Base-by-base conservation (phyloP, 208 protist species). In the Trichomonas gallinae region DNA sequence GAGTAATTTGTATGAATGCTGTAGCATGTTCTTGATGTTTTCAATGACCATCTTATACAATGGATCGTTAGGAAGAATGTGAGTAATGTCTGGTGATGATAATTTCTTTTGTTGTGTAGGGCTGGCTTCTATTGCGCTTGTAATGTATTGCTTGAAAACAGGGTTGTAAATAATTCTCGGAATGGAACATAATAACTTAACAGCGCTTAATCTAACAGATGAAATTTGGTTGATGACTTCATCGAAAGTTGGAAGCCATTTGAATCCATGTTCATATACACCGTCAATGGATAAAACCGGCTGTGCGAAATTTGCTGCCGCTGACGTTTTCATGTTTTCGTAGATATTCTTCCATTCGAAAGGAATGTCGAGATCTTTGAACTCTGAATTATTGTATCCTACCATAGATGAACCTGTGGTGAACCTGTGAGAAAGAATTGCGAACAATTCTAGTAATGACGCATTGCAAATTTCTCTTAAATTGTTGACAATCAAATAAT, bases 71-170 rank as follows among this genome's bases (percentile, higher is more conserved):
- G 26, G 17, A 21, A 93, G n/a, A 38, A 93, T 93, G 9, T 93
- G 44, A 2, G 4, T 26, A 6, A 93, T 1, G 38, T 93, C 44
- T 36, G 44, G 44, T 9, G 44, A 38, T 38, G 44, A 93, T 15
- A 58, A 48, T 38, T 93, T 93, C 17, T 93, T 44, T 51, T 51
- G 40, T 93, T 34, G 15, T 34, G 13, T 51, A 38, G 15, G 17
- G 6, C 45, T 31, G 10, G 31, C 21, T 93, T 42, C 15, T 15
- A 48, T 51, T 1, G 42, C 87, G n/a, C 17, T n/a, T 13, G 17
- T 9, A 58, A 93, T 93, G n/a, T 93, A 93, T 93, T 93, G 87
- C 38, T 51, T 48, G n/a, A 93, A 93, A 23, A 93, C 26, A 38
- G 40, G 87, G 15, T 93, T 93, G 6, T 34, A 13, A 51, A 93